Evolutionary conservation across 2,329 filamentous ascomycete species (phyloP).

Genomic region (Aspergillus hortae): DNA sequence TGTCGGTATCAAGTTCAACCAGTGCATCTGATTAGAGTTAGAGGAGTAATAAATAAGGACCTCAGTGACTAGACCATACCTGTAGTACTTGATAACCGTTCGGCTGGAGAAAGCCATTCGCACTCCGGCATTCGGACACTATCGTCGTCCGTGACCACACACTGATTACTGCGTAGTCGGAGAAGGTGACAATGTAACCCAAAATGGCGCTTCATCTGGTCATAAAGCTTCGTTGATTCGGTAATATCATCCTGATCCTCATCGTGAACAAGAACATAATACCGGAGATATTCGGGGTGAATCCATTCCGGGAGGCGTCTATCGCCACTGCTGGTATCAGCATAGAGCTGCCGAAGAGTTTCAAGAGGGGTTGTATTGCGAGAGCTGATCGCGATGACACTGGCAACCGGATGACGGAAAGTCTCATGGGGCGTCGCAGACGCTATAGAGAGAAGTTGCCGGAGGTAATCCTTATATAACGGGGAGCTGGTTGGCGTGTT

Average conservation of each 20-base stretch:
- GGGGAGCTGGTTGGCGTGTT: slow-evolving; percentile 57
- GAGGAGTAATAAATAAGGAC: background rate
- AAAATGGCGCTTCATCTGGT: slow-evolving; percentile 99
- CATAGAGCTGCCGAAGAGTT: slow-evolving; percentile 77
- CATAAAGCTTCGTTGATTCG: slow-evolving; percentile 84
- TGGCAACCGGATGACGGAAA: slow-evolving; percentile 90
- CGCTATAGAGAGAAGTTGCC: slow-evolving; percentile 75
- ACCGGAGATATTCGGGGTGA: slow-evolving; percentile 85
- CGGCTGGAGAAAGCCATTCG: slow-evolving; percentile 84
- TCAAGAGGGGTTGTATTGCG: slow-evolving; percentile 80
- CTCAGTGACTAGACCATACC: slow-evolving; percentile 36
- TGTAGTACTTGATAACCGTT: slow-evolving; percentile 70
- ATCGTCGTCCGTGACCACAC: slow-evolving; percentile 86
- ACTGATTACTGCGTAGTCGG: slow-evolving; percentile 77
- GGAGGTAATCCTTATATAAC: slow-evolving; percentile 81
- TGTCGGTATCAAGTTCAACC: slow-evolving; percentile 64
- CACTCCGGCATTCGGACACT: slow-evolving; percentile 75
- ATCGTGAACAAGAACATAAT: slow-evolving; percentile 95
- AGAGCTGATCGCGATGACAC: slow-evolving; percentile 92
- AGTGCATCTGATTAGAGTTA: slow-evolving; percentile 27
- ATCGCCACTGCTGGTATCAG: slow-evolving; percentile 74
- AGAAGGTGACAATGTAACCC: slow-evolving; percentile 92
- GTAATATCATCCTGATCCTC: slow-evolving; percentile 92
- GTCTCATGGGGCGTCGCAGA: slow-evolving; percentile 83
- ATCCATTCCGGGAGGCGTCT: slow-evolving; percentile 78